Conservation (phyloP, 208 protist genomes). For the Angomonas deanei region DNA sequence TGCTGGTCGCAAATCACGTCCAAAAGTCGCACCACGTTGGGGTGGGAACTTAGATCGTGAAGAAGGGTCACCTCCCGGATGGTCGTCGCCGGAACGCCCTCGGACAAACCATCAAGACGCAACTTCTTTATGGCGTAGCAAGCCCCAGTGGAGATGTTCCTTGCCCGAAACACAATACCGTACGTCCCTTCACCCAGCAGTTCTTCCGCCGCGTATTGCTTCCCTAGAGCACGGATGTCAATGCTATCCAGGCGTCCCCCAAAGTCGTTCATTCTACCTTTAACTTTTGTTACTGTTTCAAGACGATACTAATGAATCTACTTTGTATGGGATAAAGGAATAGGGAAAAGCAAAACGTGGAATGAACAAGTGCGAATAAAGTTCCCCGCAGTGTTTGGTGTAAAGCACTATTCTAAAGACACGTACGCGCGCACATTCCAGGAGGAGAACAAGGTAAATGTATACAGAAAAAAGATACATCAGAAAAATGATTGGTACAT, state of each 20-base stretch:
- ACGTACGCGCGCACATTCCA: too few species aligned
- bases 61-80: slow-evolving; percentile 91
- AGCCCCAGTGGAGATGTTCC: slow-evolving; percentile 52
- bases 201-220: slow-evolving; percentile 48
- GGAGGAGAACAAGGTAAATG: too few species aligned
- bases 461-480: too few species aligned
- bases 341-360: slow-evolving; percentile 1
- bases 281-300: too few species aligned
- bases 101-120: slow-evolving; percentile 59
- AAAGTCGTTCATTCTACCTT: slow-evolving; percentile 17
- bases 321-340: too few species aligned
- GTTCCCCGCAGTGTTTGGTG: too few species aligned
- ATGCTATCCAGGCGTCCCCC: slow-evolving; percentile 39
- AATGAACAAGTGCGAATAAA: neutral
- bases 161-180: slow-evolving; percentile 90
- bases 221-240: slow-evolving; percentile 40
- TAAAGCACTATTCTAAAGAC: too few species aligned
- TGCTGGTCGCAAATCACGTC: slow-evolving; percentile 95
- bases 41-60: slow-evolving; percentile 84
- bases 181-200: slow-evolving; percentile 95
- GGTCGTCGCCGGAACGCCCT: slow-evolving; percentile 89
- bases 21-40: slow-evolving; percentile 89
- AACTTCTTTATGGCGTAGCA: slow-evolving; percentile 79
- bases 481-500: too few species aligned
- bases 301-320: too few species aligned